Evolutionary conservation across 1,284 basidiomycete species (phyloP), one percentile per base, ranked within the genome.

Genomic region (Pterulicium gracile): DNA sequence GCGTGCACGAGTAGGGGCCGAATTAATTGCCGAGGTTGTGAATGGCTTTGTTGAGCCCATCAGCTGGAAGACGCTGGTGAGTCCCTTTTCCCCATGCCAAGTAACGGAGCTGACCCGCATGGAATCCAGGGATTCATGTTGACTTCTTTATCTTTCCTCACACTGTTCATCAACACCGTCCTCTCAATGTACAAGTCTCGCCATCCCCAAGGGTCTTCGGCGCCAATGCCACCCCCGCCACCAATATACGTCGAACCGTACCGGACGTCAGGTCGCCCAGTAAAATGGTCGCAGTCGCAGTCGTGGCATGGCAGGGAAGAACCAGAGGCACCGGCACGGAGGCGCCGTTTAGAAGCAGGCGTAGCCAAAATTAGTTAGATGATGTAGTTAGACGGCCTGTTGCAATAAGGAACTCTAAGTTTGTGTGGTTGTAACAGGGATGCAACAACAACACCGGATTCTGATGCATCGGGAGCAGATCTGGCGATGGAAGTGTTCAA

Each of bases 31-130:
- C 43, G 94, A 96, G 56, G 88, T 97, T 32, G 81, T 97, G 55
- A 96, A 98, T 62, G 82, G 89, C 4, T 98, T 98, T 61, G 88
- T 98, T 22, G 95, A 98, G 60, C 85, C 88, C 39, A 94, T 98
- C 60, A 93, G 85, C 62, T 97, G 92, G 90, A 96, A 95, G 68
- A 94, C 91, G 14, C 72, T 98, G 68, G 90, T 88, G 52, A 63
- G 81, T 19, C 34, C 46, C 20, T 19, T 49, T 48, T 34, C 41
- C 47, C 36, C 21, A 47, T 46, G 40, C 36, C 47, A 43, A 34
- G 41, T 39, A 24, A 51, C 45, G 46, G n/a, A 39, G 20, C n/a
- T 55, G 44, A 56, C 54, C 24, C 15, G 46, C 48, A n/a, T n/a
- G 14, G 22, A 32, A n/a, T 27, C 19, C 55, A 91, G 88, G 70